Percentiles rank a stretch among this genome's conserved stretches.
Evolutionary conservation across 2,329 filamentous ascomycete genomes (phyloP).

Genomic region (Huntiella moniliformis): DNA sequence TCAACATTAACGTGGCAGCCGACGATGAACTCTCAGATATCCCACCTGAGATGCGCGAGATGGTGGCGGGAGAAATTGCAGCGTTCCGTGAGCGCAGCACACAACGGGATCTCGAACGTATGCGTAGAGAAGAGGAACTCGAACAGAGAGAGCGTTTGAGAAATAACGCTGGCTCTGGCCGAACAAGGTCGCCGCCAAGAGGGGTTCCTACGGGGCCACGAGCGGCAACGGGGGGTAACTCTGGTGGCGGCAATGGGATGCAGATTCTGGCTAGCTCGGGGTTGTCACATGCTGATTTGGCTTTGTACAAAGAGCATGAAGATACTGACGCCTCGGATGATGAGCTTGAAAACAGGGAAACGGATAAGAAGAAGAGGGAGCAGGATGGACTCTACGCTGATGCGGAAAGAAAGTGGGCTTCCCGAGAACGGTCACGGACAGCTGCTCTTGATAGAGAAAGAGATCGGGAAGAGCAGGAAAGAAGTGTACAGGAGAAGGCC

Average conservation of each 20-base stretch:
- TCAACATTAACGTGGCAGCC: conserved; percentile 69
- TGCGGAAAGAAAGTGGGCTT: conserved; percentile 76
- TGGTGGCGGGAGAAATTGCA: conserved; percentile 82
- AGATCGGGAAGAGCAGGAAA: conserved; percentile 60
- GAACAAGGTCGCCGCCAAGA: conserved; percentile 26
- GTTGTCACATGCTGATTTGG: conserved; percentile 26
- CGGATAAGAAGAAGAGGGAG: conserved; percentile 54
- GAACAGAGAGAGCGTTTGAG: conserved; percentile 68
- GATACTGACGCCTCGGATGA: conserved; percentile 76
- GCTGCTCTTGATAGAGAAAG: conserved; percentile 73
- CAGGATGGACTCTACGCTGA: conserved; percentile 66
- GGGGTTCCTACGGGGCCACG: conserved; percentile 57
- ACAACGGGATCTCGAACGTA: conserved; percentile 68
- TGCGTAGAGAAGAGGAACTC: conserved; percentile 78
- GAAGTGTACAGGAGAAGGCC: conserved; percentile 42
- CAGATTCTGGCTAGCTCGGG: conserved; percentile 55
- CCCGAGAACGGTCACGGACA: conserved; percentile 66
- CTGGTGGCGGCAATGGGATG: conserved; percentile 12
- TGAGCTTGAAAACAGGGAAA: conserved; percentile 57
- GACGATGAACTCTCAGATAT: conserved; percentile 95
- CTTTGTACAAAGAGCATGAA: conserved; percentile 45
- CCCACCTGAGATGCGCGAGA: conserved; percentile 86
- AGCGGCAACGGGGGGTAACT: conserved; percentile 41
- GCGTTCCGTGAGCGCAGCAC: conserved; percentile 87
- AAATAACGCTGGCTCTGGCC: conserved; percentile 26